Evolutionary conservation across 768 basidiomycete species (phyloP), one percentile per base, ranked within the genome.

Genomic region (Podaxis sp.): DNA sequence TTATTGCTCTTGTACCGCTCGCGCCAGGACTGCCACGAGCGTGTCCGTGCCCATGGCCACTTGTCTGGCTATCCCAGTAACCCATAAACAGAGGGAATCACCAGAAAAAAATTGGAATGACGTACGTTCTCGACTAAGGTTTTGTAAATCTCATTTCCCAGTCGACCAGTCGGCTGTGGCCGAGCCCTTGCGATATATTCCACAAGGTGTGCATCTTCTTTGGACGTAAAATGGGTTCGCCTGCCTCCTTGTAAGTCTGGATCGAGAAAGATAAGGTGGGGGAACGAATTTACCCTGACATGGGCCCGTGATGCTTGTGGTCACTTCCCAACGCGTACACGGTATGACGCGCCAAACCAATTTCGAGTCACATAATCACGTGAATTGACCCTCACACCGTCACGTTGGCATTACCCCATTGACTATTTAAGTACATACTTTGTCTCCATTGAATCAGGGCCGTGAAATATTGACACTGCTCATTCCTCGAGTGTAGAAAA

Each of bases 1-100:
- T 73, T 55, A 50, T 87, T 74, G 63, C 74, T 82, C 62, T 66
- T 73, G 64, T 88, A 89, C 13, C 79, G 76, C 38, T 83, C 79
- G 18, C 84, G 79, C 88, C 88, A 89, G 3, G 84, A 84, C 25
- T 76, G 75, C 82, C 77, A 83, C 2, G 84, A 3, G 67, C 87
- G 88, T 6, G 68, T 70, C 13, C 55, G 62, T 16, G 77, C 69
- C 83, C 85, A 88, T 10, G 75, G 71, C 83, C 84, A 87, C 60
- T 66, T 70, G 0, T 73, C 59, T 36, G 62, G 68, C 83, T 85
- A 61, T 27, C 55, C n/a, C 21, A 53, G 38, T 16, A 53, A 11
- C 27, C 46, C 46, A 47, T 47, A n/a, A 47, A 23, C 16, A 47
- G 5, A 5, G 1, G 38, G 6, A 23, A n/a, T 21, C 10, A n/a